A percentile compares a stretch with the other conserved stretches of the same genome.
Conservation (phyloP, 1,284 basidiomycete genomes). For the Puccinia coronata region DNA sequence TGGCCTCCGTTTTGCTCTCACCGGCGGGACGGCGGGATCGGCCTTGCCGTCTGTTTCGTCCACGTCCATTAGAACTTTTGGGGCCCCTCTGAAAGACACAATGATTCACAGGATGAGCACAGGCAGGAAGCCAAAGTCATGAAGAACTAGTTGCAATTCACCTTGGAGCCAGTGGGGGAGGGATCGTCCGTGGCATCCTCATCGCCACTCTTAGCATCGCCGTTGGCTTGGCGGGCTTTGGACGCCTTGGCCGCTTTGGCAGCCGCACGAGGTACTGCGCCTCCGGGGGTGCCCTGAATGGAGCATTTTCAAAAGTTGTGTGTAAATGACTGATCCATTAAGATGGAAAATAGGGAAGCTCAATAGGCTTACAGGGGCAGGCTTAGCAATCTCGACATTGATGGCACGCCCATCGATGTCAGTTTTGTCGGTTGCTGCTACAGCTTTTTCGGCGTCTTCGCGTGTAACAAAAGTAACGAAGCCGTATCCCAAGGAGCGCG, state of each 20-base stretch:
- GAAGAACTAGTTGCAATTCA: not conserved
- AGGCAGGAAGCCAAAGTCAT: not conserved
- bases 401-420: conserved; percentile 83
- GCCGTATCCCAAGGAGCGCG: conserved; percentile 63
- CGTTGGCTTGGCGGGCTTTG: conserved; percentile 50
- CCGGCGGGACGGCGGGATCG: conserved; percentile 69
- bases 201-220: conserved; percentile 63
- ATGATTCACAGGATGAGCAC: conserved; percentile 53
- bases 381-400: conserved; percentile 85
- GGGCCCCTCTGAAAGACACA: conserved; percentile 72
- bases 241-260: conserved; percentile 51
- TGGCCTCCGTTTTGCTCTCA: conserved; percentile 65
- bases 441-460: conserved; percentile 80
- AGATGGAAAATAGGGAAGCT: not conserved
- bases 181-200: conserved; percentile 21
- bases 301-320: not conserved
- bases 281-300: conserved; percentile 57
- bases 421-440: conserved; percentile 79
- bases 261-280: conserved; percentile 51
- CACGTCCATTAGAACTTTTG: conserved; percentile 73
- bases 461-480: conserved; percentile 79
- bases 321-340: not conserved
- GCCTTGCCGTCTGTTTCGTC: conserved; percentile 62
- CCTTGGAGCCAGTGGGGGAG: conserved; percentile 11
- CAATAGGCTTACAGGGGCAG: conserved; percentile 65